Evolutionary conservation across 768 basidiomycete genomes (phyloP).

Genomic region (Epithele typhae): DNA sequence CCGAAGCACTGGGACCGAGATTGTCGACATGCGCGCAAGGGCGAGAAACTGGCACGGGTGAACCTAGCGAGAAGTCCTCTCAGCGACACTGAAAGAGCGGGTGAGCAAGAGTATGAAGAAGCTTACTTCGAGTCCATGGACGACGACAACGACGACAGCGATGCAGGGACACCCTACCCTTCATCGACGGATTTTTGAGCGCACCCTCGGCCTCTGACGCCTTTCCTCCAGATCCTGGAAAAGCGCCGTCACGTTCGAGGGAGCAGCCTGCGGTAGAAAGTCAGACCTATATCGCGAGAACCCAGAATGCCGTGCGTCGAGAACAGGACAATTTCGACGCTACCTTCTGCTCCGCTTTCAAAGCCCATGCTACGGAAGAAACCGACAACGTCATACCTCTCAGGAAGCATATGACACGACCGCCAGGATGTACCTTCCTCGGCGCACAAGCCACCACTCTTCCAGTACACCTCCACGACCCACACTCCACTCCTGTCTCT

Average conservation of each 20-base stretch:
- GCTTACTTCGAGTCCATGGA: constrained; percentile 14
- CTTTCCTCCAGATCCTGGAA: not conserved
- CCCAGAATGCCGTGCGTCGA: too few relatives aligned
- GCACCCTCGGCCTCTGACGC: constrained; percentile 6
- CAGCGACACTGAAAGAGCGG: constrained; percentile 12
- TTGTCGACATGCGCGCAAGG: constrained; percentile 25
- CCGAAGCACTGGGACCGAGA: constrained; percentile 32
- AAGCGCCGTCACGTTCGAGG: not conserved
- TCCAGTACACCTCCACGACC: constrained; percentile 3
- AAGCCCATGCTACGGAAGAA: too few relatives aligned
- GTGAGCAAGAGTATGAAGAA: constrained; percentile 28
- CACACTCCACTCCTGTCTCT: not conserved
- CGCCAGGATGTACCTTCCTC: constrained; percentile 30
- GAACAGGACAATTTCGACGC: too few relatives aligned
- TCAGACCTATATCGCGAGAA: too few relatives aligned
- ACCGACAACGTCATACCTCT: not conserved
- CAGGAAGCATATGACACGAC: not conserved
- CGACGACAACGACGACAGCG: constrained; percentile 7
- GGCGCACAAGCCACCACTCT: constrained; percentile 26
- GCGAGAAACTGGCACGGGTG: constrained; percentile 15
- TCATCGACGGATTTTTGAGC: constrained; percentile 16
- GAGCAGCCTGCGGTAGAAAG: not conserved
- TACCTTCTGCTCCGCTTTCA: too few relatives aligned
- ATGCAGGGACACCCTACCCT: not conserved
- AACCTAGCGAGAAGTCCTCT: constrained; percentile 9